Evolutionary conservation across 805 yeast genomes (phyloP).

Genomic region (Cyberlindnera veronae): DNA sequence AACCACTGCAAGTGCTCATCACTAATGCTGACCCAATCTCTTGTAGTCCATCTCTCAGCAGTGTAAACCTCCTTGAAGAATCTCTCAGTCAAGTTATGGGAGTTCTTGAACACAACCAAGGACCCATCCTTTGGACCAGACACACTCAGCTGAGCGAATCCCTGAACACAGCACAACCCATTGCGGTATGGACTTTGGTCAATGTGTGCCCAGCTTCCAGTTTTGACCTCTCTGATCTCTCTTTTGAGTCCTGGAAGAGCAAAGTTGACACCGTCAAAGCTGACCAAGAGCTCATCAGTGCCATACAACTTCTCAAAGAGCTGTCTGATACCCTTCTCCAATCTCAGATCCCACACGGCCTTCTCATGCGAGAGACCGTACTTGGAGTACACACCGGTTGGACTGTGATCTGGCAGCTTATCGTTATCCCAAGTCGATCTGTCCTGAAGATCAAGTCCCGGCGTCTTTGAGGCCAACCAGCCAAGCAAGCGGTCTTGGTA

Average conservation of each 20-base stretch:
- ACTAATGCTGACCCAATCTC: conserved; percentile 22
- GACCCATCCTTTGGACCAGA: conserved; percentile 32
- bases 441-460: conserved; percentile 26
- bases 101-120: conserved; percentile 29
- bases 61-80: conserved; percentile 25
- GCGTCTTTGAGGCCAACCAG: conserved; percentile 24
- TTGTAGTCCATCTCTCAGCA: conserved; percentile 22
- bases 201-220: conserved; percentile 32
- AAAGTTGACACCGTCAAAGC: conserved; percentile 32
- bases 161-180: conserved; percentile 32
- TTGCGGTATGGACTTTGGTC: conserved; percentile 32
- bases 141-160: conserved; percentile 30
- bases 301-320: conserved; percentile 31
- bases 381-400: conserved; percentile 18
- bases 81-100: conserved; percentile 23
- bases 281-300: conserved; percentile 32
- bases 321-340: conserved; percentile 28
- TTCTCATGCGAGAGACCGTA: conserved; percentile 30
- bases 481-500: conserved; percentile 25
- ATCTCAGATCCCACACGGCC: conserved; percentile 33
- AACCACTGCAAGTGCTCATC: conserved; percentile 29
- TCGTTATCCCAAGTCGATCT: conserved; percentile 29
- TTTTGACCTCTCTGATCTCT: conserved; percentile 7
- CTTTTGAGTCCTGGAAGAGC: conserved; percentile 26
- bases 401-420: conserved; percentile 27